Evolutionary conservation across 805 yeast species (phyloP).

Genomic region (Monosporozyma aerobia): DNA sequence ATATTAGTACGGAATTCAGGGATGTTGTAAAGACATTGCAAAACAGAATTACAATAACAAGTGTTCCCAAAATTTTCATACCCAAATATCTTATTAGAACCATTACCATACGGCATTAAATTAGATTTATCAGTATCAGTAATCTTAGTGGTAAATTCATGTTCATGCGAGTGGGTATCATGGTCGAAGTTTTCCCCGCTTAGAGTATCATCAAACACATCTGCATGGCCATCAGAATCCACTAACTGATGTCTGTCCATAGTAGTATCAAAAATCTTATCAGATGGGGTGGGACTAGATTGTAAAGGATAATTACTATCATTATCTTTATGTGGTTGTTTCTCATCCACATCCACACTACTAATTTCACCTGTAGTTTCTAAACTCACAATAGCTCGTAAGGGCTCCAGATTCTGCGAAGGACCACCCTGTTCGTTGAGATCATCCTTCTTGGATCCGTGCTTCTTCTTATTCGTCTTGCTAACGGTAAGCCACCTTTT

Average conservation of each 20-base stretch:
- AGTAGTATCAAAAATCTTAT: not conserved
- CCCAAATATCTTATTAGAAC: conserved; percentile 62
- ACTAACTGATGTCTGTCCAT: not conserved
- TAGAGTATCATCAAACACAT: not conserved
- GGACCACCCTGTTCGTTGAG: not conserved
- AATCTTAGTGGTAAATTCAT: not conserved
- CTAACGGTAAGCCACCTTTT: conserved; percentile 15
- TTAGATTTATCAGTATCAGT: conserved; percentile 2
- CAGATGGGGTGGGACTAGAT: not conserved
- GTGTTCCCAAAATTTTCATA: conserved; percentile 84
- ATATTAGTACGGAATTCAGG: conserved; percentile 53
- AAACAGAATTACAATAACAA: conserved; percentile 86
- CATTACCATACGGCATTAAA: conserved; percentile 51
- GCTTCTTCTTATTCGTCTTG: conserved; percentile 1
- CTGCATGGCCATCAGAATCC: not conserved
- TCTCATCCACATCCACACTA: not conserved
- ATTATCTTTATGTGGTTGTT: not conserved
- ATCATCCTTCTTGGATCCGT: not conserved
- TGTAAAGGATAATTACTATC: not conserved
- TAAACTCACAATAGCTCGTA: conserved; percentile 1
- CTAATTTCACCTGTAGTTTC: not conserved
- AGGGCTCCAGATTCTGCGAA: not conserved
- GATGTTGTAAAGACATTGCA: conserved; percentile 78
- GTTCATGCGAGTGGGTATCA: not conserved
- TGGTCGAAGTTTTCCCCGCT: not conserved